Evolutionary conservation across 768 basidiomycete genomes (phyloP).

Genomic region (Trichaptum fuscoviolaceum): DNA sequence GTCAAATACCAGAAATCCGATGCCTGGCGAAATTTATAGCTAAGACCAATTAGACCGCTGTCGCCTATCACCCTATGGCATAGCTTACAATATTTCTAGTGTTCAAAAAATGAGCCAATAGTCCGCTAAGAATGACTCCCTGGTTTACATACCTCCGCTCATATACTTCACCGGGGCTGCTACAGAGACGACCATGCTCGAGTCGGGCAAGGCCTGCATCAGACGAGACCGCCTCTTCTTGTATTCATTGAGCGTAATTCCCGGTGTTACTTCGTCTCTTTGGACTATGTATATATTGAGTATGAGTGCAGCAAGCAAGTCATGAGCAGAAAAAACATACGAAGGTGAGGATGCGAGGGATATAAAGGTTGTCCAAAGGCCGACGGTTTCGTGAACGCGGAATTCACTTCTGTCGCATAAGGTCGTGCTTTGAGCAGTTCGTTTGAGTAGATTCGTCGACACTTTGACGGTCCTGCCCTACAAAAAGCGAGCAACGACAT

Average conservation of each 20-base stretch:
- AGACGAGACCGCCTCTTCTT: constrained; percentile 61
- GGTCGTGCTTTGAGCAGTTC: constrained; percentile 9
- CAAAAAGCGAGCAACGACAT: background rate
- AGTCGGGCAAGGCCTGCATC: constrained; percentile 69
- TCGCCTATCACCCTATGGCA: constrained; percentile 7
- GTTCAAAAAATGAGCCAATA: constrained; percentile 4
- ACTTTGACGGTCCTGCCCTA: background rate
- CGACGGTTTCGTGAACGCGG: constrained; percentile 54
- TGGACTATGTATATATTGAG: constrained; percentile 33
- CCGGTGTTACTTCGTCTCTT: constrained; percentile 72
- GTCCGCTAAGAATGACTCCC: constrained; percentile 5
- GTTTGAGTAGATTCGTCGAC: background rate
- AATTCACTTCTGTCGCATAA: constrained; percentile 31
- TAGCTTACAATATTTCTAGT: constrained; percentile 70
- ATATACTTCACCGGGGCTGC: constrained; percentile 84
- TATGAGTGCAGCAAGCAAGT: constrained; percentile 4
- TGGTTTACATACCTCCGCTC: constrained; percentile 58
- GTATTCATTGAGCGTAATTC: constrained; percentile 75
- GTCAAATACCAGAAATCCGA: constrained; percentile 96
- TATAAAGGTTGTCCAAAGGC: constrained; percentile 74
- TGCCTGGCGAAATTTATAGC: constrained; percentile 92
- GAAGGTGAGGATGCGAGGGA: constrained; percentile 77
- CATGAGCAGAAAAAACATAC: constrained; percentile 33
- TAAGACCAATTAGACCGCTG: constrained; percentile 27
- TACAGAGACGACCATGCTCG: constrained; percentile 68